Evolutionary conservation across 495 filamentous ascomycete genomes (phyloP).

Genomic region (Hypoxylon subgilvum): DNA sequence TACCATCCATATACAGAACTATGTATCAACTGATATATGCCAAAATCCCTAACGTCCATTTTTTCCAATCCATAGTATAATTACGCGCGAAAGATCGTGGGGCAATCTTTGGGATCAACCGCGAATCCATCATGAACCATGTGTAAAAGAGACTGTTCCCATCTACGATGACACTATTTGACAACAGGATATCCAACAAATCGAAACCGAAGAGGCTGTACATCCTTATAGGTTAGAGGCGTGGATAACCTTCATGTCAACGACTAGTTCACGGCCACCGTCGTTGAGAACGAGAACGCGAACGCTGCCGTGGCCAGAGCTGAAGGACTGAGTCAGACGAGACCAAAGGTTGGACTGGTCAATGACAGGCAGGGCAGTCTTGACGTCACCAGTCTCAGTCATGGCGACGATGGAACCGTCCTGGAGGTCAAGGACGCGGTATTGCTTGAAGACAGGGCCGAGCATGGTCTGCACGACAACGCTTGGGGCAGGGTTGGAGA

Average conservation of each 20-base stretch:
- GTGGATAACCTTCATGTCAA: conserved; percentile 99
- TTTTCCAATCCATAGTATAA: conserved; percentile 38
- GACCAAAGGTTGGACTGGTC: conserved; percentile 87
- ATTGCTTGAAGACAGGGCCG: conserved; percentile 99
- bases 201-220: background rate
- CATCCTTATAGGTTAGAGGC: conserved; percentile 60
- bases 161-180: conserved; percentile 29
- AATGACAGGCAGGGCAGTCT: conserved; percentile 91
- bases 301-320: conserved; percentile 89
- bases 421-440: conserved; percentile 97
- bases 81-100: conserved; percentile 36
- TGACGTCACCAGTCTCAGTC: conserved; percentile 83
- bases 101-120: conserved; percentile 39
- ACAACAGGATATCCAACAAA: conserved; percentile 32
- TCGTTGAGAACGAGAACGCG: conserved; percentile 96
- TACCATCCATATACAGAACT: conserved; percentile 44
- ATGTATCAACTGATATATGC: conserved; percentile 40
- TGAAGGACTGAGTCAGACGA: conserved; percentile 83
- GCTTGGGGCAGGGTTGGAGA: conserved; percentile 93
- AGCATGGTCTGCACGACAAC: conserved; percentile 99
- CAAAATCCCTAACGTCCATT: conserved; percentile 38
- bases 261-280: conserved; percentile 89
- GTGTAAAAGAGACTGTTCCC: conserved; percentile 22
- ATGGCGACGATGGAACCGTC: conserved; percentile 69
- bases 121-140: conserved; percentile 38